These are phyloP conservation scores for Blepharisma stoltei DNA, from an alignment of 73 alveolate species.

Conservation along the genomic window DNA sequence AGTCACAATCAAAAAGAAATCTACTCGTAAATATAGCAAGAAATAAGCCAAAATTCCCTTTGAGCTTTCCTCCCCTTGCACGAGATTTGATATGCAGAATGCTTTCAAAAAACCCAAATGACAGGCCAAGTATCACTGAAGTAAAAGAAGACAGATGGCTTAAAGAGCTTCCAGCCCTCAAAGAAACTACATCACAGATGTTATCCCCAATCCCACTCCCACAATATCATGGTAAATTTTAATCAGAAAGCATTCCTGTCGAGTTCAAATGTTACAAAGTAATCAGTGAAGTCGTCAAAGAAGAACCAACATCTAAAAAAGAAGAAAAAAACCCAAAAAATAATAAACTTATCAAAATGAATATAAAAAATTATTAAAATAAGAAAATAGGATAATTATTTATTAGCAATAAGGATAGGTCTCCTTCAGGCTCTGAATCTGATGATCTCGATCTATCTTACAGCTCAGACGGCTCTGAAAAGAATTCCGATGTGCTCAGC, in stretches of 20 bases:
- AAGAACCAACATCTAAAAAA: neutral
- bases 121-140: neutral
- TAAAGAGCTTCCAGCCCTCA: neutral
- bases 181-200: neutral
- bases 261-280: conserved; percentile 24
- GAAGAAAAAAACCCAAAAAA: neutral
- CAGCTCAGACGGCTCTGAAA: neutral
- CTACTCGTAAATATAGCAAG: neutral
- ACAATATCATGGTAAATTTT: conserved; percentile 4
- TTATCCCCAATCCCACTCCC: conserved; percentile 13
- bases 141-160: neutral
- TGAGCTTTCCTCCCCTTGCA: conserved; percentile 29
- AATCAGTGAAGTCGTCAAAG: conserved; percentile 1
- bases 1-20: conserved; percentile 19
- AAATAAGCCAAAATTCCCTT: conserved; percentile 30
- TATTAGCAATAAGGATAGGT: neutral
- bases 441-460: neutral
- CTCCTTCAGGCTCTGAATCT: neutral
- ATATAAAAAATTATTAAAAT: neutral
- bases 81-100: conserved; percentile 22
- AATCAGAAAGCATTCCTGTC: conserved; percentile 22
- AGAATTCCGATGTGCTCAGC: neutral
- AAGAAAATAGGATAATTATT: neutral
- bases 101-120: conserved; percentile 16
- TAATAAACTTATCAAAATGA: neutral